These are phyloP conservation scores for Cystobasidium onofrii DNA, from an alignment of 768 basidiomycete species.

Conservation along the genomic window DNA sequence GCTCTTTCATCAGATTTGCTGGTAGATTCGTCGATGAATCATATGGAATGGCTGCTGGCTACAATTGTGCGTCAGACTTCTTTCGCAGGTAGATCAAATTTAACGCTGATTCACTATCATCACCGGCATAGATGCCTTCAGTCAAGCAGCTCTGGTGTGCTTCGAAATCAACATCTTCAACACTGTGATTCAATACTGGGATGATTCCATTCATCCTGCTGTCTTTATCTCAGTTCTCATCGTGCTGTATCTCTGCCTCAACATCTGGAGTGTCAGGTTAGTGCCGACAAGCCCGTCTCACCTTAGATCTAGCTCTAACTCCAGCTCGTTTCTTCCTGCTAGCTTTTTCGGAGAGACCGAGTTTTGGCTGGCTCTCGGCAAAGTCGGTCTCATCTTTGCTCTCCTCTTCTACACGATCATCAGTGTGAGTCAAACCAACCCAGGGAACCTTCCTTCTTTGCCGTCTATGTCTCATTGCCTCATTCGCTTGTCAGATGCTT, in stretches of 20 bases:
- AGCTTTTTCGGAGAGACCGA: conserved; percentile 49
- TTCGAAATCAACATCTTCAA: conserved; percentile 36
- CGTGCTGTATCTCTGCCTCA: conserved; percentile 24
- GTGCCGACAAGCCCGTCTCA: background rate
- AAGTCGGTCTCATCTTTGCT: conserved; percentile 51
- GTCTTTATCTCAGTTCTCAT: conserved; percentile 31
- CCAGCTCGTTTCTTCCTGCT: background rate
- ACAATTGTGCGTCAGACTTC: conserved; percentile 22
- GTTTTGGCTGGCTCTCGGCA: conserved; percentile 55
- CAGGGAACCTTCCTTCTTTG: background rate
- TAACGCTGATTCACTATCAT: background rate
- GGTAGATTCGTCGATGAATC: conserved; percentile 33
- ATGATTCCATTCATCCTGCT: conserved; percentile 20
- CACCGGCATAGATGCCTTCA: conserved; percentile 10
- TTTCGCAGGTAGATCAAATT: background rate
- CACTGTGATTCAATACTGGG: conserved; percentile 26
- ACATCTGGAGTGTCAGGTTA: conserved; percentile 29
- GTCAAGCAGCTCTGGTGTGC: conserved; percentile 31
- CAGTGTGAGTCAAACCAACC: conserved; percentile 40
- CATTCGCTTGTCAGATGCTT: conserved; percentile 47
- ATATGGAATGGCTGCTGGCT: conserved; percentile 31
- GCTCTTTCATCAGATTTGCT: conserved; percentile 34
- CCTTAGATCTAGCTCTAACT: background rate
- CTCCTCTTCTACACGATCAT: conserved; percentile 55
- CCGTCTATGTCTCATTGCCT: background rate